phyloP scores from a whole-genome alignment of 2,329 filamentous ascomycete genomes.

The Byssochlamys sp. region DNA sequence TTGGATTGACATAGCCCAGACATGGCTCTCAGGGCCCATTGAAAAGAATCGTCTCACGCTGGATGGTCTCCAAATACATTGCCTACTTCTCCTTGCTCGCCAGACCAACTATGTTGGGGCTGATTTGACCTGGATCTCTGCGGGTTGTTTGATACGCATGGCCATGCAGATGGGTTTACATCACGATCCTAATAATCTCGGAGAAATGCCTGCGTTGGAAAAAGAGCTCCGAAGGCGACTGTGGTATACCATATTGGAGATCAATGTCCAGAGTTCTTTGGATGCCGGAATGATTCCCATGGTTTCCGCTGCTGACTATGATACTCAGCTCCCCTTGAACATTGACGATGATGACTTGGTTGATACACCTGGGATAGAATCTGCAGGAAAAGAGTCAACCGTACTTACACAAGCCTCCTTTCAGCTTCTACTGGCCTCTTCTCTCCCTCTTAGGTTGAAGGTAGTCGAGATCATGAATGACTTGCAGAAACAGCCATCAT shows the following conservation, averaged over 20 bases:
- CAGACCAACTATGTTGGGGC: conserved; percentile 25
- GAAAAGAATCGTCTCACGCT: conserved; percentile 45
- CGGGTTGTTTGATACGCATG: conserved; percentile 27
- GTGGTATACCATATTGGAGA: conserved; percentile 27
- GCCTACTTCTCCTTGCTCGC: conserved; percentile 30
- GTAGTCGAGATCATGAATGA: conserved; percentile 42
- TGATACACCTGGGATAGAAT: not conserved
- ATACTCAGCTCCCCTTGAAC: conserved; percentile 29
- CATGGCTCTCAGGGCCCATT: conserved; percentile 45
- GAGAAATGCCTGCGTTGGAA: conserved; percentile 11
- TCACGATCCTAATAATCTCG: conserved; percentile 27
- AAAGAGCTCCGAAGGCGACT: conserved; percentile 20
- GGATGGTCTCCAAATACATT: conserved; percentile 40
- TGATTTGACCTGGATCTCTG: conserved; percentile 29
- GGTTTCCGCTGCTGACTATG: conserved; percentile 26
- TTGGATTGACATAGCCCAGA: conserved; percentile 51
- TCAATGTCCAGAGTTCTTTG: conserved; percentile 29
- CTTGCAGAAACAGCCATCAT: conserved; percentile 35
- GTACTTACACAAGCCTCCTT: conserved; percentile 43
- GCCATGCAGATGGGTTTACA: conserved; percentile 35
- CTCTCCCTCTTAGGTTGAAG: conserved; percentile 36
- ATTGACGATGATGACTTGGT: conserved; percentile 26
- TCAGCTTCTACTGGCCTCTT: conserved; percentile 38
- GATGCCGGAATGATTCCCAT: conserved; percentile 26
- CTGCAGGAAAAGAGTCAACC: conserved; percentile 21